Evolutionary conservation across 179 eudicot species (phyloP).

Genomic region (Monotropa hypopitys): DNA sequence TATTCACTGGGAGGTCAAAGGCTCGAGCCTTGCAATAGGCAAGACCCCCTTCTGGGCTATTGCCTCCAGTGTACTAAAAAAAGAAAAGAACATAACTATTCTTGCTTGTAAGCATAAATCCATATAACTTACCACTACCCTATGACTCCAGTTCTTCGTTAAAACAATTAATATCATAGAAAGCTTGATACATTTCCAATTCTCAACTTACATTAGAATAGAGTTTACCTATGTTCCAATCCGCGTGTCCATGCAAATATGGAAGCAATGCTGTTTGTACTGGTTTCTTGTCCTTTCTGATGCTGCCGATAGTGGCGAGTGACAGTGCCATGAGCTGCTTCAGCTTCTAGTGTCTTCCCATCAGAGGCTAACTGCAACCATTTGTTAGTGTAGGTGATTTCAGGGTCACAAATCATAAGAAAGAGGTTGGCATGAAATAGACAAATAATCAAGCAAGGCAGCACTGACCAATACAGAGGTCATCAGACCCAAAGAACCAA

Average conservation of each 20-base stretch:
- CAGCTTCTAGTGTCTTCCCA: constrained; percentile 92
- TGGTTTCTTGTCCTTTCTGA: constrained; percentile 93
- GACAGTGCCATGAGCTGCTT: constrained; percentile 99
- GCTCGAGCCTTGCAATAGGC: neutral
- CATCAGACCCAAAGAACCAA: constrained; percentile 94
- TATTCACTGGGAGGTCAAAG: neutral
- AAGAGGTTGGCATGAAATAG: constrained; percentile 5
- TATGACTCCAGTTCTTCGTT: neutral
- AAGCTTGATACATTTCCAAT: neutral
- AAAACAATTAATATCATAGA: neutral
- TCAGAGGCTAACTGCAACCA: constrained; percentile 73
- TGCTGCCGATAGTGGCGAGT: constrained; percentile 80
- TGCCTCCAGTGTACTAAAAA: neutral
- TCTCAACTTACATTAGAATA: neutral
- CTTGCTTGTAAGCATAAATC: neutral
- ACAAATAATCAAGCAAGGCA: neutral
- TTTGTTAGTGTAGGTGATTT: neutral
- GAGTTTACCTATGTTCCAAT: constrained; percentile 62
- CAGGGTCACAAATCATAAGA: constrained; percentile 7
- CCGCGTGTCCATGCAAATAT: constrained; percentile 99
- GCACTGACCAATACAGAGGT: constrained; percentile 75
- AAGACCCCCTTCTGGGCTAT: neutral
- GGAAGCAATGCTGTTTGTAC: constrained; percentile 96
- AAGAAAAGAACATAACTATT: neutral
- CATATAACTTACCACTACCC: neutral